These are phyloP conservation scores for Carpinus viminea DNA, from an alignment of 306 rosid species.

Conservation along the genomic window DNA sequence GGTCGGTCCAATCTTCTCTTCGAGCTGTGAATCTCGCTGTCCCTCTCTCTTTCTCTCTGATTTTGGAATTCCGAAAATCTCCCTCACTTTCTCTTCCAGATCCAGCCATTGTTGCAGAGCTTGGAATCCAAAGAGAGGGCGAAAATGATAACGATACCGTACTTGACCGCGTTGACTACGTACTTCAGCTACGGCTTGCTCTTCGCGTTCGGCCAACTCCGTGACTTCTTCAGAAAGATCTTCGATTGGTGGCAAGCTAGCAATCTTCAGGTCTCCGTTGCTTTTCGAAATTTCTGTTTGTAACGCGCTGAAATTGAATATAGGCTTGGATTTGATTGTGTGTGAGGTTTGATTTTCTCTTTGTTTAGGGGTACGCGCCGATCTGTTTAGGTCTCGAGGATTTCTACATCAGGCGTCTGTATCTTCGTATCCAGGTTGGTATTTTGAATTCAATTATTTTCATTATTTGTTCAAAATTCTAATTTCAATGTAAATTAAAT, in stretches of 20 bases:
- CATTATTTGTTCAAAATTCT: neutral
- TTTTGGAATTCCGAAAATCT: neutral
- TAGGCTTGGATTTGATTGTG: neutral
- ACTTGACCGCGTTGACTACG: constrained; percentile 85
- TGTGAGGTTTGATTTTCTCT: neutral
- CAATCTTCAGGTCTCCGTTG: constrained; percentile 58
- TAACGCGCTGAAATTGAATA: neutral
- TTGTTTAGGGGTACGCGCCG: constrained; percentile 75
- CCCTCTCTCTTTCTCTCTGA: neutral
- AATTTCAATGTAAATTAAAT: neutral
- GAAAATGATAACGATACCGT: constrained; percentile 72
- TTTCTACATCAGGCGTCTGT: constrained; percentile 77
- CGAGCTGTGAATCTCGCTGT: neutral
- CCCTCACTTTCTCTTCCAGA: constrained; percentile 11
- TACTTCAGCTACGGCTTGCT: constrained; percentile 91
- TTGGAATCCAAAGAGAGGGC: constrained; percentile 11
- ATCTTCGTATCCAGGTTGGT: constrained; percentile 82
- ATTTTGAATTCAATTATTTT: neutral
- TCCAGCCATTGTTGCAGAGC: constrained; percentile 23
- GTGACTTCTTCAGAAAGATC: constrained; percentile 78
- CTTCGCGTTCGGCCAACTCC: constrained; percentile 80
- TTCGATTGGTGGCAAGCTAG: constrained; percentile 62
- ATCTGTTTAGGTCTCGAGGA: constrained; percentile 93
- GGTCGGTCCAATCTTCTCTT: neutral
- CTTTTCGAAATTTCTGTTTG: neutral